Percentiles rank a stretch among this genome's conserved stretches.
Conservation (phyloP, 768 basidiomycete genomes). For the Rhodotorula toruloides region DNA sequence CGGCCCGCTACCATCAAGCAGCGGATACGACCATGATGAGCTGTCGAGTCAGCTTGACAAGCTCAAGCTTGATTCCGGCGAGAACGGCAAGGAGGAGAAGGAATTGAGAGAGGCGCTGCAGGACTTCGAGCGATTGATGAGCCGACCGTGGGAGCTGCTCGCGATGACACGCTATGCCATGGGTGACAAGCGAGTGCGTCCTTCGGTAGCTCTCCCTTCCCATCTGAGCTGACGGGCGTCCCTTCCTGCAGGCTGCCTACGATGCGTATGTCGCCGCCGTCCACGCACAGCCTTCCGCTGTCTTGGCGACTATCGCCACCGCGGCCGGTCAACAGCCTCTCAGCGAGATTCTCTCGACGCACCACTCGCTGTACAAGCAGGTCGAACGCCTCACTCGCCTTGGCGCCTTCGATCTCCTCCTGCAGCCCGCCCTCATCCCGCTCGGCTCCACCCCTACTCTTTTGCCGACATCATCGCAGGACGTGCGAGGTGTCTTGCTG, state of each 20-base stretch:
- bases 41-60: neutral
- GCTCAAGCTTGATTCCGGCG: neutral
- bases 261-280: constrained; percentile 30
- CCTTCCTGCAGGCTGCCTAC: constrained; percentile 32
- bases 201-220: too few relatives aligned
- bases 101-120: constrained; percentile 5
- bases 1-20: neutral
- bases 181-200: constrained; percentile 64
- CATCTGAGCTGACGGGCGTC: neutral
- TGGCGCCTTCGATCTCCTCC: constrained; percentile 39
- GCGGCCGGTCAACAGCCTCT: neutral
- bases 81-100: neutral
- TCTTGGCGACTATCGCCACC: neutral
- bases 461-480: constrained; percentile 16
- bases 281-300: neutral
- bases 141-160: constrained; percentile 72
- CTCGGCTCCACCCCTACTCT: constrained; percentile 22
- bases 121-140: constrained; percentile 52
- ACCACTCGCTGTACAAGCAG: constrained; percentile 9
- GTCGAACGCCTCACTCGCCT: constrained; percentile 32
- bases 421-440: constrained; percentile 16
- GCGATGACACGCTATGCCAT: constrained; percentile 72
- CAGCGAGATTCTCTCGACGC: constrained; percentile 9
- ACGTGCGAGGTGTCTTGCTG: constrained; percentile 27
- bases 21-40: neutral